Evolutionary conservation across 495 filamentous ascomycete genomes (phyloP), one percentile per base, ranked within the genome.

Genomic region (Penicillium bialowiezense): DNA sequence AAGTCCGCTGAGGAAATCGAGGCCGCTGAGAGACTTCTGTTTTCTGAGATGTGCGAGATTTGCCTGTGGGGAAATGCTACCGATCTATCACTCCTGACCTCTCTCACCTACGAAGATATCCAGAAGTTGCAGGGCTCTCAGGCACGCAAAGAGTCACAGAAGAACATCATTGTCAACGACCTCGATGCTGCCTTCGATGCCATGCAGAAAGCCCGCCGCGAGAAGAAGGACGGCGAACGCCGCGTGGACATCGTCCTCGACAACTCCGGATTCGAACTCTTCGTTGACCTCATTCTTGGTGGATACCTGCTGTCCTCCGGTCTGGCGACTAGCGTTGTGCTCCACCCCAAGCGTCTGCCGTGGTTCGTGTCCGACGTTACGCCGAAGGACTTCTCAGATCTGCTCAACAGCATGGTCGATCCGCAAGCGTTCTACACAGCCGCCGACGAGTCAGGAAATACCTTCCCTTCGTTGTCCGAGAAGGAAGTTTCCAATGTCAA

Each of bases 31-130:
- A 78, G 80, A 52, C 62, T 91, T 1, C 67, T 97, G 14, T 98
- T 98, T 67, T 79, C 73, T 3, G 93, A 97, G 65, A 95, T 97
- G 86, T 91, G 84, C 69, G 90, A 97, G 72, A 93, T 97, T 54
- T 97, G 93, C 60, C 79, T 97, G 15, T 97, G 93, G 93, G 95
- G 93, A 7, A 97, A 98, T 67, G 93, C 95, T 4, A 97, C 92
- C 0, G 95, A 97, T 56, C 77, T 97, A 14, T 95, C 89, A 0
- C 86, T 97, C 33, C 74, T 97, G 31, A 96, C 91, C 0, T 88
- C 82, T 51, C 80, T 97, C 44, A 88, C 89, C 2, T 97, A 96
- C 66, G 90, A 95, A 51, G 93, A 97, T 58, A 92, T 97, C 54
- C 93, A 97, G 68, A 92, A 93, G 60, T 78, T 98, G 12, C 93